Evolutionary conservation across 306 rosid genomes (phyloP).

Genomic region (Trifolium fragiferum): DNA sequence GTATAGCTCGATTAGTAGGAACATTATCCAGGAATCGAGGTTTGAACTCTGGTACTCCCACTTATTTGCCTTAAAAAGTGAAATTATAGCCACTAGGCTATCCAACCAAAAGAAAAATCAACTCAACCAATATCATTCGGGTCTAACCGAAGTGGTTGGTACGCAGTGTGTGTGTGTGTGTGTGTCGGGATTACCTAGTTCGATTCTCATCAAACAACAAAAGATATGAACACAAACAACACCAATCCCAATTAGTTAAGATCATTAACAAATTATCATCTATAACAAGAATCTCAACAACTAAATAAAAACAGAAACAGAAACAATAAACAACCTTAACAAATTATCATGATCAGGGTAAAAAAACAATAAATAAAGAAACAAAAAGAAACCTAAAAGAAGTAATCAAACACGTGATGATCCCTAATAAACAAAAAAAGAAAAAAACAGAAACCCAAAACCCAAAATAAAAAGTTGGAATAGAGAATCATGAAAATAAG

Average conservation of each 20-base stretch:
- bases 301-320: neutral
- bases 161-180: neutral
- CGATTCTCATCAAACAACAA: neutral
- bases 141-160: neutral
- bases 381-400: slow-evolving; percentile 20
- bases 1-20: too few species aligned
- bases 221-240: neutral
- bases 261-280: slow-evolving; percentile 26
- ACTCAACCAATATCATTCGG: neutral
- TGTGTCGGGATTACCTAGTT: neutral
- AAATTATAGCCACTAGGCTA: too few species aligned
- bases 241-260: slow-evolving; percentile 20
- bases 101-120: too few species aligned
- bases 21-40: too few species aligned
- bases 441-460: slow-evolving; percentile 31
- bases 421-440: slow-evolving; percentile 1
- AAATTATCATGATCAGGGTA: slow-evolving; percentile 12
- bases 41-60: too few species aligned
- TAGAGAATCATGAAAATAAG: neutral
- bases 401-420: slow-evolving; percentile 9
- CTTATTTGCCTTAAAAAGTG: too few species aligned
- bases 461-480: slow-evolving; percentile 7
- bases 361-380: neutral
- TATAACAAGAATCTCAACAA: neutral
- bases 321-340: neutral